These are phyloP conservation scores for Prunella vulgaris DNA, from an alignment of 257 asterid species.

Conservation along the genomic window DNA sequence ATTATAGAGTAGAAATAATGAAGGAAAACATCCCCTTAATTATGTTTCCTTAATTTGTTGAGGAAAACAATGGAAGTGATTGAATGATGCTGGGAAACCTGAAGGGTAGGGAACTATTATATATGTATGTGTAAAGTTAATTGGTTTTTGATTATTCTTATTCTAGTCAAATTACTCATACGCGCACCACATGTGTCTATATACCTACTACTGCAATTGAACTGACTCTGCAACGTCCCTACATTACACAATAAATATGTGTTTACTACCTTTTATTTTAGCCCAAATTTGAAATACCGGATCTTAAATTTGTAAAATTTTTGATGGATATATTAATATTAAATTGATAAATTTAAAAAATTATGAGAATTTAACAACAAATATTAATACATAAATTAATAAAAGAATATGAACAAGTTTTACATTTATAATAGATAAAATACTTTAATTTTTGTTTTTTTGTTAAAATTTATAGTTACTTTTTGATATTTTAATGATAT, in stretches of 20 bases:
- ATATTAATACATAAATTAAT: too few species aligned
- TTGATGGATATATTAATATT: too few species aligned
- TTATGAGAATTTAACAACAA: too few species aligned
- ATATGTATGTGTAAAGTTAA: background rate
- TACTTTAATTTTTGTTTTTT: too few species aligned
- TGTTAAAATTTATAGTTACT: too few species aligned
- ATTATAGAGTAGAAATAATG: background rate
- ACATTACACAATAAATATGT: background rate
- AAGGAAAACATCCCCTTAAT: background rate
- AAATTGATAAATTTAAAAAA: too few species aligned
- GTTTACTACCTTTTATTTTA: background rate
- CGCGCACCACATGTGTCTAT: background rate
- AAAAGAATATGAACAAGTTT: too few species aligned
- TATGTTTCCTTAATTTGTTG: conserved; percentile 1
- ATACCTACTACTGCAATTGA: background rate
- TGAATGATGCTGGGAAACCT: background rate
- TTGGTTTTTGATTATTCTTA: conserved; percentile 7
- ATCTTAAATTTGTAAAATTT: too few species aligned
- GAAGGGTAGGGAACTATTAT: background rate
- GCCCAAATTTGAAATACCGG: background rate
- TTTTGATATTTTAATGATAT: too few species aligned
- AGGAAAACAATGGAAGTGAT: conserved; percentile 19
- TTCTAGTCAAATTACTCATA: conserved; percentile 15
- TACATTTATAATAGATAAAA: too few species aligned
- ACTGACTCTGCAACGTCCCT: background rate